Conservation (phyloP, 306 rosid genomes). For the Leucaena leucocephala region DNA sequence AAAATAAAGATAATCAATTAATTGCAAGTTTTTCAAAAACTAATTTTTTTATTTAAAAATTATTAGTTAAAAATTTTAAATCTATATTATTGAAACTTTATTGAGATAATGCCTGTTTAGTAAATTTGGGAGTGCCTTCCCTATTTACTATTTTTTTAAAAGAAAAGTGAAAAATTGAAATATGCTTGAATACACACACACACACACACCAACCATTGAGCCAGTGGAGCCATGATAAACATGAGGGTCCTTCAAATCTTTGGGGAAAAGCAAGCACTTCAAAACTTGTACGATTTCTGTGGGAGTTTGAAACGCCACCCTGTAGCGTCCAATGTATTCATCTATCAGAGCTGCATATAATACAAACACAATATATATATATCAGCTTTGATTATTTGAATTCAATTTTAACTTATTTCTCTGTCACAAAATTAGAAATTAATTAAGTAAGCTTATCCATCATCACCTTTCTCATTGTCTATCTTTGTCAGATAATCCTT, state of each 20-base stretch:
- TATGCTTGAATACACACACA: neutral
- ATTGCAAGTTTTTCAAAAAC: too few species aligned
- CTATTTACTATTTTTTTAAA: neutral
- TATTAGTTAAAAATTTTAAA: too few species aligned
- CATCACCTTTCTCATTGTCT: constrained; percentile 39
- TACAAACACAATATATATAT: too few species aligned
- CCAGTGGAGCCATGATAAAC: constrained; percentile 40
- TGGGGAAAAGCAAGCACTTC: constrained; percentile 44
- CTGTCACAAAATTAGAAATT: neutral
- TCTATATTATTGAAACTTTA: too few species aligned
- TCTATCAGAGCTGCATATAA: constrained; percentile 35
- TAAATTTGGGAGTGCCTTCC: neutral
- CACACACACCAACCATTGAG: constrained; percentile 35
- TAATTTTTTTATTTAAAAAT: too few species aligned
- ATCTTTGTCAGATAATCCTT: constrained; percentile 22
- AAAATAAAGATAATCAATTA: too few species aligned
- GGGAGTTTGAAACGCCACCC: constrained; percentile 43
- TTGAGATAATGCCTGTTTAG: too few species aligned
- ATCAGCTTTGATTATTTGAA: too few species aligned
- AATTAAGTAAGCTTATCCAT: neutral
- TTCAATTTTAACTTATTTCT: too few species aligned
- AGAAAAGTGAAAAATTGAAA: too few species aligned
- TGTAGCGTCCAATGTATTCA: constrained; percentile 41
- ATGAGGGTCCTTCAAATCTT: constrained; percentile 34
- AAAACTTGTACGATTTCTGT: constrained; percentile 52